phyloP scores from a whole-genome alignment of 108 stramenopile species.

The Nitzschia palea region DNA sequence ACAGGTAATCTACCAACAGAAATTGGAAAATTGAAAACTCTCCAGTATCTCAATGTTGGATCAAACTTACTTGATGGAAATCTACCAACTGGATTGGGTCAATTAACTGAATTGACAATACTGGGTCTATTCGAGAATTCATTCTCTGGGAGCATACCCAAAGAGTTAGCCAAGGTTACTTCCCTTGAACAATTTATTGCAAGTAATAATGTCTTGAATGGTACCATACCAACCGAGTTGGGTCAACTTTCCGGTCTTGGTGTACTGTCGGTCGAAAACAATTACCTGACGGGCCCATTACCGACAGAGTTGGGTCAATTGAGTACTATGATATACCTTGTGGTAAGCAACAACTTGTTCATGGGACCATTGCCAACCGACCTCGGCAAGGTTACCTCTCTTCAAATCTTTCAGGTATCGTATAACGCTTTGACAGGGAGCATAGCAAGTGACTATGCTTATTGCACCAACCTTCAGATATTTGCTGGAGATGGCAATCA shows the following conservation, averaged over 20 bases:
- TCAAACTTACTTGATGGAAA: conserved; percentile 18
- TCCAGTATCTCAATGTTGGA: conserved; percentile 24
- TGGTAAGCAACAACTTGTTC: conserved; percentile 60
- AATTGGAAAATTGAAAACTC: conserved; percentile 32
- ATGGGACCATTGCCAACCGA: conserved; percentile 52
- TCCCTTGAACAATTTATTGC: not conserved
- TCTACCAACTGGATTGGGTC: conserved; percentile 5
- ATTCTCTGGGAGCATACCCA: not conserved
- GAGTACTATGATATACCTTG: conserved; percentile 37
- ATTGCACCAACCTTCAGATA: no score
- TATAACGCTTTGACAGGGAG: no score
- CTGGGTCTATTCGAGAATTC: not conserved
- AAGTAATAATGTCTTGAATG: not conserved
- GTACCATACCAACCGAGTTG: conserved; percentile 14
- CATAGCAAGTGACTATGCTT: no score
- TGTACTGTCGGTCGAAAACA: no score
- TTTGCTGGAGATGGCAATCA: no score
- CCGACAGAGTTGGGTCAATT: no score
- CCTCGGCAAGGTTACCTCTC: conserved; percentile 46
- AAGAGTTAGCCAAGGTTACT: not conserved
- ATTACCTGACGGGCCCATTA: no score
- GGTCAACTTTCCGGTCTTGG: no score
- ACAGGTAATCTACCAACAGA: conserved; percentile 48
- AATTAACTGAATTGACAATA: not conserved
- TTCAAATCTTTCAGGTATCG: conserved; percentile 46